Base-by-base conservation (phyloP, 1,139 yeast genomes). In the Pichia sp. region DNA sequence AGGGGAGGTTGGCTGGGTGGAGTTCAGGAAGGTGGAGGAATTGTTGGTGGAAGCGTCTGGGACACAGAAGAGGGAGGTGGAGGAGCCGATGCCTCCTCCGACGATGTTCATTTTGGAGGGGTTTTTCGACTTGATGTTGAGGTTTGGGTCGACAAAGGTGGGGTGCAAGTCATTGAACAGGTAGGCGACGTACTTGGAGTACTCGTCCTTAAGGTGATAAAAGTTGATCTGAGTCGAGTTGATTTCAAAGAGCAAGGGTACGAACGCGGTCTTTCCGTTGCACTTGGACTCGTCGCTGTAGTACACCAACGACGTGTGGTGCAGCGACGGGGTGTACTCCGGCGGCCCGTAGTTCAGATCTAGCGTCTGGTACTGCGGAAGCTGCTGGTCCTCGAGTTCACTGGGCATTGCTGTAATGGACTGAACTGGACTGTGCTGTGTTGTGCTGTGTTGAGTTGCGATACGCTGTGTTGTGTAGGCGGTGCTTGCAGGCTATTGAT, bases 141-240 rank as follows among this genome's bases (percentile, higher is more conserved):
- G 49, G 38, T 59, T 59, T 7, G 69, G 68, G 49, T 67, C 69
- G 10, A 62, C 59, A 42, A 55, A 61, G 6, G 57, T 57, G 3
- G 67, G 60, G 13, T 55, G 45, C 16, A 66, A 49, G 32, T 61
- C 59, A 44, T 58, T 52, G 48, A 65, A 66, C 23, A 60, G 59
- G 48, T 59, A 56, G 2, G 58, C 51, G 1, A 64, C 62, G 16
- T 36, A 57, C 36, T 51, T 59, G 10, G 50, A 50, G 40, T 58
- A 59, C 16, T 49, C 45, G 3, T 51, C 50, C 16, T 50, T 51
- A 1, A 66, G 5, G 3, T 49, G 43, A 40, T 66, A 64, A 11
- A 67, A 43, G 52, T 64, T 65, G 29, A 67, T 52, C 46, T 62
- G 66, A 1, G 71, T 67, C 10, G 70, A 67, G 53, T 68, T 67